A percentile compares a stretch with the other conserved stretches of the same genome.
These are phyloP conservation scores for Saccharomyces jurei DNA, from an alignment of 805 yeast species.

Conservation along the genomic window DNA sequence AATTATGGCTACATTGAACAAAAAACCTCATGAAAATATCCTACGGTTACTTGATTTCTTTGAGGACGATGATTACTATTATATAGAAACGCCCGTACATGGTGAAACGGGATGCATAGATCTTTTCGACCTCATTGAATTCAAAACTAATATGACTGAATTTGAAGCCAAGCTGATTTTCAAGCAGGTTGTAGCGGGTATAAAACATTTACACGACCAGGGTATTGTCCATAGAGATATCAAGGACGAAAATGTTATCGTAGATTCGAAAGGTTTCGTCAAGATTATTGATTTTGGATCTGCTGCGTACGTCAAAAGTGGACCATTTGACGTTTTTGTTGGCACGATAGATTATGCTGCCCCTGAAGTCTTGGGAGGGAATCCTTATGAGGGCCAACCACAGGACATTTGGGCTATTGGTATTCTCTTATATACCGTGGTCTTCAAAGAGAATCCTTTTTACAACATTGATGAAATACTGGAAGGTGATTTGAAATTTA, in stretches of 20 bases:
- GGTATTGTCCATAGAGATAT: conserved; percentile 93
- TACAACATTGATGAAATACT: conserved; percentile 91
- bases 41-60: conserved; percentile 82
- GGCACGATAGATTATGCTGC: conserved; percentile 98
- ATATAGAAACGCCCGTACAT: conserved; percentile 85
- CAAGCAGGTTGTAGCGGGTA: conserved; percentile 69
- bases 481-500: conserved; percentile 72
- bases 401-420: conserved; percentile 98
- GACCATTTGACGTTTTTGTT: conserved; percentile 95
- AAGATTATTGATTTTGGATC: conserved; percentile 93
- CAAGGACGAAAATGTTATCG: conserved; percentile 88
- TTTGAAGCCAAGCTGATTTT: conserved; percentile 70
- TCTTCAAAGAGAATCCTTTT: conserved; percentile 92
- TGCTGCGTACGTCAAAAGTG: conserved; percentile 82
- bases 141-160: conserved; percentile 74
- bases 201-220: conserved; percentile 70
- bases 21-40: conserved; percentile 78
- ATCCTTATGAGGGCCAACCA: conserved; percentile 82
- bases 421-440: conserved; percentile 75
- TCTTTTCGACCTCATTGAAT: conserved; percentile 84
- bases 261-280: conserved; percentile 71
- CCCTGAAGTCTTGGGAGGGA: conserved; percentile 88
- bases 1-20: conserved; percentile 73
- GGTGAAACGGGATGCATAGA: conserved; percentile 88
- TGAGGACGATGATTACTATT: conserved; percentile 84